Evolutionary conservation across 345 rosid species (phyloP).

Genomic region (Hibiscus trionum): DNA sequence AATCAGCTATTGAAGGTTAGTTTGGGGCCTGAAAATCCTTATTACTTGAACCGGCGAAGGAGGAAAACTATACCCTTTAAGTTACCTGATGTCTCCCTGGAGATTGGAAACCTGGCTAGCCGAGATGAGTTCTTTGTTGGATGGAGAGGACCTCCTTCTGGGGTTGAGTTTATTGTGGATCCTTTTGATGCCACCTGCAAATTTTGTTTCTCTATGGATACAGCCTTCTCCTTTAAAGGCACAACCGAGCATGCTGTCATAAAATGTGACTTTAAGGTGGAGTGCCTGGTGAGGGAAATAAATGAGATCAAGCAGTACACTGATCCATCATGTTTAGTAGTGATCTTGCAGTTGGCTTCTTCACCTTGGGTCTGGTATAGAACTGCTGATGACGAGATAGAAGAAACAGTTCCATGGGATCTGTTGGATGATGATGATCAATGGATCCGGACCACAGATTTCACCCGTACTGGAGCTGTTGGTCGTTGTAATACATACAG

Average conservation of each 20-base stretch:
- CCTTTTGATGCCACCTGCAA: conserved; percentile 53
- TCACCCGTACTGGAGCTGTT: conserved; percentile 60
- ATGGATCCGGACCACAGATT: conserved; percentile 88
- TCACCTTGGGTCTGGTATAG: conserved; percentile 71
- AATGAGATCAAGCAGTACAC: conserved; percentile 40
- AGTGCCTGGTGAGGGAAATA: conserved; percentile 70
- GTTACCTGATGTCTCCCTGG: conserved; percentile 44
- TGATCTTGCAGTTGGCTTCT: conserved; percentile 59
- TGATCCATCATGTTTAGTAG: conserved; percentile 28
- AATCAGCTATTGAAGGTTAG: conserved; percentile 49
- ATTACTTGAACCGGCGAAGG: conserved; percentile 51
- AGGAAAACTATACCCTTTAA: conserved; percentile 47
- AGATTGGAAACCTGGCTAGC: conserved; percentile 30
- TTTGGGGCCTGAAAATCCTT: conserved; percentile 66
- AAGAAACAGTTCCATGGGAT: conserved; percentile 45
- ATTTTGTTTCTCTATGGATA: background rate
- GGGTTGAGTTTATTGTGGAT: conserved; percentile 66
- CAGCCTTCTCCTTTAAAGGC: conserved; percentile 48
- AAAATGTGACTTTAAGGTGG: conserved; percentile 23
- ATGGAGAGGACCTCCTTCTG: conserved; percentile 56
- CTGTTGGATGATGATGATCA: conserved; percentile 93
- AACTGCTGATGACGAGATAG: conserved; percentile 73
- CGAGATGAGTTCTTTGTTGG: conserved; percentile 50
- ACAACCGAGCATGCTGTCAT: conserved; percentile 39
- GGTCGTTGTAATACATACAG: conserved; percentile 60